These are phyloP conservation scores for Suillus ampliporus DNA, from an alignment of 768 basidiomycete genomes.

Conservation along the genomic window DNA sequence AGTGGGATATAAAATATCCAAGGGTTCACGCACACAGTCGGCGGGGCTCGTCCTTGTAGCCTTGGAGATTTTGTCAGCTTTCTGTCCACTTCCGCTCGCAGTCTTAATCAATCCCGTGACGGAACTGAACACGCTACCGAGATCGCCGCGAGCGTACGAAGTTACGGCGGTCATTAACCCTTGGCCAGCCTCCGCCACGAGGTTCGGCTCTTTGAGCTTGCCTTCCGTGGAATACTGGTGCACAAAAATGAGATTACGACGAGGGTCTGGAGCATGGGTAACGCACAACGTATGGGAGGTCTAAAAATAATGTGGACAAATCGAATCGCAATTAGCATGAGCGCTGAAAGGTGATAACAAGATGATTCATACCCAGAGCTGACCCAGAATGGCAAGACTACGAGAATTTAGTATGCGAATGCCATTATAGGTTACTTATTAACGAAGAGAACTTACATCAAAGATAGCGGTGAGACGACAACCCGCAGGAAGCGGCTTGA, in stretches of 20 bases:
- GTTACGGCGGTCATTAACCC: constrained; percentile 80
- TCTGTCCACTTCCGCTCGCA: constrained; percentile 66
- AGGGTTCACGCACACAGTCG: constrained; percentile 69
- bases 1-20: neutral
- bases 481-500: constrained; percentile 77
- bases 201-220: constrained; percentile 92
- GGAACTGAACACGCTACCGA: constrained; percentile 76
- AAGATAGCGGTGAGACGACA: constrained; percentile 89
- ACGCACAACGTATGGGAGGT: constrained; percentile 71
- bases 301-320: constrained; percentile 40
- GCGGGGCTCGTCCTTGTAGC: constrained; percentile 78
- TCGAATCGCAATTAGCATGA: neutral
- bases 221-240: constrained; percentile 91
- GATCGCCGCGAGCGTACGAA: constrained; percentile 81
- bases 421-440: neutral
- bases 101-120: constrained; percentile 77
- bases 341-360: neutral
- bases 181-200: constrained; percentile 85
- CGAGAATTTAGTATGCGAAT: constrained; percentile 7
- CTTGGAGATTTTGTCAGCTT: constrained; percentile 65
- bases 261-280: neutral
- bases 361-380: constrained; percentile 62
- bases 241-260: constrained; percentile 6
- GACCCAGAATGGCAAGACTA: constrained; percentile 93
- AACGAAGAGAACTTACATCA: constrained; percentile 57